phyloP scores from a whole-genome alignment of 2,329 filamentous ascomycete genomes.

The Hymenoscyphus scutula region DNA sequence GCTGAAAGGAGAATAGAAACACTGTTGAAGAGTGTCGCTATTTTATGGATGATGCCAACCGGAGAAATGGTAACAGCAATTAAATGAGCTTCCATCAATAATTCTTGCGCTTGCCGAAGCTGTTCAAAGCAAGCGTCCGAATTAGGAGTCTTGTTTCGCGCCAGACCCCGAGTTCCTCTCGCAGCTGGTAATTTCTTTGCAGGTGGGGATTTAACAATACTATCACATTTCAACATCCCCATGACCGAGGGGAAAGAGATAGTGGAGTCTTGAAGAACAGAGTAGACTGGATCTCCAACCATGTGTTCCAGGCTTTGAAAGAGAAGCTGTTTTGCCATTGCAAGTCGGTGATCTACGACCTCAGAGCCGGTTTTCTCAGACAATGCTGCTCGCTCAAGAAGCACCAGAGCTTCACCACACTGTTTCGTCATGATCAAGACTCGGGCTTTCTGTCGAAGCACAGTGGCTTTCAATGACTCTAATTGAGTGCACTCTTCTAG shows the following conservation, averaged over 20 bases:
- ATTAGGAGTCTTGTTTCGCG: slow-evolving; percentile 14
- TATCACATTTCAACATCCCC: slow-evolving; percentile 24
- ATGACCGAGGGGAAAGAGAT: slow-evolving; percentile 75
- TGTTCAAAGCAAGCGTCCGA: slow-evolving; percentile 37
- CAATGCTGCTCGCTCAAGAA: slow-evolving; percentile 52
- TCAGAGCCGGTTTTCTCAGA: slow-evolving; percentile 43
- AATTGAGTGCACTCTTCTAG: slow-evolving; percentile 37
- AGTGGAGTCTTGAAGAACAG: slow-evolving; percentile 87
- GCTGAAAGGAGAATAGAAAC: slow-evolving; percentile 66
- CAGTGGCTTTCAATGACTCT: slow-evolving; percentile 45
- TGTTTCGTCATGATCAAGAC: slow-evolving; percentile 45
- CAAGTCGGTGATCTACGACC: slow-evolving; percentile 52
- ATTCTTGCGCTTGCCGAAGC: slow-evolving; percentile 63
- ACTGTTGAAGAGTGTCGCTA: slow-evolving; percentile 62
- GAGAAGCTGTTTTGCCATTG: slow-evolving; percentile 66
- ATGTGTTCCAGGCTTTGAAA: slow-evolving; percentile 70
- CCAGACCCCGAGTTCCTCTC: slow-evolving; percentile 18
- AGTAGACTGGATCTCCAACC: slow-evolving; percentile 78
- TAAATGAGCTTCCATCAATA: slow-evolving; percentile 61
- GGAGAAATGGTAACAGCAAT: slow-evolving; percentile 48
- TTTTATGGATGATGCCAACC: slow-evolving; percentile 56
- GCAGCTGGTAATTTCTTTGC: slow-evolving; percentile 23
- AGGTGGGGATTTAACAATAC: slow-evolving; percentile 24
- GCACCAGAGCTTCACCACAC: slow-evolving; percentile 56
- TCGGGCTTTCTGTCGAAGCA: slow-evolving; percentile 51